Base-by-base conservation (phyloP, 371 early-diverging fungal genomes). In the Mucor mucedo region DNA sequence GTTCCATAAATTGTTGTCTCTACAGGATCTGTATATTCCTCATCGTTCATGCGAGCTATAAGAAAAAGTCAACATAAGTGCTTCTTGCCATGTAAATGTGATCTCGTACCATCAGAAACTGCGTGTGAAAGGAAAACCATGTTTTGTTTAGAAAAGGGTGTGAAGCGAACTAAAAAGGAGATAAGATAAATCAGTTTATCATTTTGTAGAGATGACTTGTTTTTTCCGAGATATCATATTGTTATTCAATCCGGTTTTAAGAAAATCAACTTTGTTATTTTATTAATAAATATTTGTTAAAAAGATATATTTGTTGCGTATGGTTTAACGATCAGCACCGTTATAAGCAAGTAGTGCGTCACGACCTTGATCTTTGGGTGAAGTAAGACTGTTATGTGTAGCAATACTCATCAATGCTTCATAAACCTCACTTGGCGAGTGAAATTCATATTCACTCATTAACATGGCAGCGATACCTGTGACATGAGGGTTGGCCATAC, bases 401-500 rank as follows among this genome's bases (percentile, higher is more conserved):
- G 70, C 64, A n/a, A 60, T 45, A 4, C 28, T 32, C 32, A 49
- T 58, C 2, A 75, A 16, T 13, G 54, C 63, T 14, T 62, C 59
- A 45, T 75, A 75, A 7, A 75, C 27, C 5, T 75, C 65, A n/a
- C 60, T 21, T n/a, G 68, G 54, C 5, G 64, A 52, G 14, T 41
- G 13, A 30, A 59, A 75, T 9, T 41, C 7, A 7, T 63, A 52
- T 49, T 65, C 39, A 27, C 69, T 60, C 75, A 83, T 69, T 13
- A 80, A 52, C 53, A 75, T 55, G 27, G 81, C 84, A 38, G 77
- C 81, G 49, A 84, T 75, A 58, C 84, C 84, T 33, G 75, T 67
- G 13, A 90, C 89, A 68, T 91, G 91, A 11, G 91, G 91, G 38
- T 82, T 77, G 14, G 93, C 89, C 91, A 90, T 91, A 29, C 80